Percentiles rank a stretch among this genome's conserved stretches.
These are phyloP conservation scores for Anthracocystis setariae DNA, from an alignment of 1,284 basidiomycete genomes.

Conservation along the genomic window DNA sequence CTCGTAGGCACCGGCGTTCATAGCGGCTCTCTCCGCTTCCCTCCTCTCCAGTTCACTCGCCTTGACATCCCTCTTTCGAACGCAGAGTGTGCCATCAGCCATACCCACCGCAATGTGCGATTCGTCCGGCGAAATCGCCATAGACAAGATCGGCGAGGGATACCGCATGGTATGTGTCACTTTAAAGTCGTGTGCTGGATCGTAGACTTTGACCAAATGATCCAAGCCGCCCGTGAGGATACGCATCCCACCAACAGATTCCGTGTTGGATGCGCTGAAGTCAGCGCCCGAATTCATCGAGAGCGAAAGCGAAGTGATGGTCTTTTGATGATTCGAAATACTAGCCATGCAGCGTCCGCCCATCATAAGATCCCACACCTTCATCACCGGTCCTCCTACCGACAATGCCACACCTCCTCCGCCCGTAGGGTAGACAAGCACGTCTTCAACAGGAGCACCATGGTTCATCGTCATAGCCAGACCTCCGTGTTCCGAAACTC, in stretches of 20 bases:
- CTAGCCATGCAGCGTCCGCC: conserved; percentile 75
- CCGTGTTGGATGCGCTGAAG: conserved; percentile 27
- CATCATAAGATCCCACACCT: conserved; percentile 94
- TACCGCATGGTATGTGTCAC: conserved; percentile 99
- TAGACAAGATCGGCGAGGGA: conserved; percentile 86
- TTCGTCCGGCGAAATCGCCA: conserved; percentile 96
- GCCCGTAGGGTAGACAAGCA: conserved; percentile 85
- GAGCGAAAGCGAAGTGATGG: conserved; percentile 80
- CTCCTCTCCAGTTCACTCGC: conserved; percentile 73
- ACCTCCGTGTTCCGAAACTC: conserved; percentile 68
- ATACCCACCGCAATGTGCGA: conserved; percentile 95
- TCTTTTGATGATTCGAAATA: conserved; percentile 90
- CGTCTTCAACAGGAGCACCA: conserved; percentile 84
- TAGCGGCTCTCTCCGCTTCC: conserved; percentile 70
- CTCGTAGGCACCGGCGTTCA: conserved; percentile 77
- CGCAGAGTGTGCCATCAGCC: conserved; percentile 87
- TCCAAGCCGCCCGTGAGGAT: conserved; percentile 91
- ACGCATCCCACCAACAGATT: conserved; percentile 73
- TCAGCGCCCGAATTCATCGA: conserved; percentile 59
- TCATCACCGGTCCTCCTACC: conserved; percentile 89
- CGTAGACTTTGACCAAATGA: conserved; percentile 98
- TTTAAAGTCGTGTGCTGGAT: conserved; percentile 76
- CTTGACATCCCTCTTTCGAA: conserved; percentile 75
- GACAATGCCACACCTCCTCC: conserved; percentile 83
- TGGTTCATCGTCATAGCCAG: conserved; percentile 66